Evolutionary conservation across 164 flowering plant species (phyloP).

Genomic region (Magnolia sinica): DNA sequence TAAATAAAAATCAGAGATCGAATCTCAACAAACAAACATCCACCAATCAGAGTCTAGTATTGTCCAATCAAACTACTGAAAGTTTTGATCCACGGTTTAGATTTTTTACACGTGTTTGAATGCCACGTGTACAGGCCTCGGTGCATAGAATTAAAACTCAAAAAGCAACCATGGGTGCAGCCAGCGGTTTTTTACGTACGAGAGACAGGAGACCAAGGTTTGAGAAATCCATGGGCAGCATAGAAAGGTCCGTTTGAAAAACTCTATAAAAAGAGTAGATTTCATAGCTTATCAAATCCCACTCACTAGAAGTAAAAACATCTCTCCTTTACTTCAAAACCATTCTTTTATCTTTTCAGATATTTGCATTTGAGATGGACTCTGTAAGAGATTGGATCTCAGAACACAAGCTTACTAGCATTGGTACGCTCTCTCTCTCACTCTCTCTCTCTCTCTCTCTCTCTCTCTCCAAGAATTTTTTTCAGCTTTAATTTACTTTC

Average conservation of each 20-base stretch:
- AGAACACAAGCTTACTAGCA: slow-evolving; percentile 77
- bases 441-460: too few relatives aligned
- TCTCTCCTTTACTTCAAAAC: neutral
- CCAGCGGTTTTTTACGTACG: neutral
- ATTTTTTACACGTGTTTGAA: too few relatives aligned
- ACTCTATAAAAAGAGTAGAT: neutral
- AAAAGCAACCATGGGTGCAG: neutral
- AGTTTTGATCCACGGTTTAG: too few relatives aligned
- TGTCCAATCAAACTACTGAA: too few relatives aligned
- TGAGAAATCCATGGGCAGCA: neutral
- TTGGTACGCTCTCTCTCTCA: slow-evolving; percentile 34
- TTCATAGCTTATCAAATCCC: neutral
- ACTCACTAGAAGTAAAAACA: neutral
- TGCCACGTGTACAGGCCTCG: too few relatives aligned
- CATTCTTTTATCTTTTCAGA: too few relatives aligned
- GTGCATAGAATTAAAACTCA: too few relatives aligned
- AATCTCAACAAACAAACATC: too few relatives aligned
- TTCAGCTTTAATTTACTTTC: too few relatives aligned
- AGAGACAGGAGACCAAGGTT: neutral
- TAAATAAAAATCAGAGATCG: too few relatives aligned
- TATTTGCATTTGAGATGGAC: slow-evolving; percentile 34
- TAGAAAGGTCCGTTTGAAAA: neutral
- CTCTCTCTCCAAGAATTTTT: too few relatives aligned
- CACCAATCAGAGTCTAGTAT: too few relatives aligned
- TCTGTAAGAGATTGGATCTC: slow-evolving; percentile 62